Base-by-base conservation (phyloP, 2,329 filamentous ascomycete genomes). In the Cladophialophora yegresii region DNA sequence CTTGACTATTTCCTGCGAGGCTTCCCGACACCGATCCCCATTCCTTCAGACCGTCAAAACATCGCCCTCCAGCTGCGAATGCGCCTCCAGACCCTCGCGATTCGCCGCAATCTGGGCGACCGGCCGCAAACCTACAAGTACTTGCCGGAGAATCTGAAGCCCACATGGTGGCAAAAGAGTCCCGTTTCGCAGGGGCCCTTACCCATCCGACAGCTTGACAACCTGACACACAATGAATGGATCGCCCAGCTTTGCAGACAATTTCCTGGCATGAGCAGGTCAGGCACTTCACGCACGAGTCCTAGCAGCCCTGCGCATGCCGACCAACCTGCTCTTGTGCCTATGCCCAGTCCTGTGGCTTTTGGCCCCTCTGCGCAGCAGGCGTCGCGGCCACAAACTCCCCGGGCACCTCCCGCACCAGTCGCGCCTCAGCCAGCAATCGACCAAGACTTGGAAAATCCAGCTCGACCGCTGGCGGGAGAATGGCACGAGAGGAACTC, bases 31-130 rank as follows among this genome's bases (percentile, higher is more conserved):
- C 45, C 65, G 23, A 55, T 67, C 9, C 60, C 64, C 3, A 59
- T 66, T 30, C 64, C 64, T 13, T 61, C 60, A 16, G 43, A 59
- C 30, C 55, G 59, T 23, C 63, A 61, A 45, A 16, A 67, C 20
- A 32, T 63, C 26, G 54, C 36, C 13, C 22, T 66, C 20, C 47
- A 54, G 9, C 58, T 69, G 13, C 58, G 62, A 22, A 40, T 63
- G 26, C 49, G 65, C 9, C 36, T 67, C 33, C 67, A 69, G 54
- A 60, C 60, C 12, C 40, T 69, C 56, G 67, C 67, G 4, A 26
- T 55, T 12, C n/a, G n/a, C 22, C 13, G 22, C n/a, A 23, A 49
- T n/a, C 59, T 63, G 16, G 66, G 66, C 23, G 54, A 57, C 28
- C 45, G 40, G 12, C 28, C 56, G 20, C 20, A 54, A 3, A 56